Evolutionary conservation across 2,329 filamentous ascomycete genomes (phyloP), one percentile per base, ranked within the genome.

Genomic region (Fusarium cyanostomum): DNA sequence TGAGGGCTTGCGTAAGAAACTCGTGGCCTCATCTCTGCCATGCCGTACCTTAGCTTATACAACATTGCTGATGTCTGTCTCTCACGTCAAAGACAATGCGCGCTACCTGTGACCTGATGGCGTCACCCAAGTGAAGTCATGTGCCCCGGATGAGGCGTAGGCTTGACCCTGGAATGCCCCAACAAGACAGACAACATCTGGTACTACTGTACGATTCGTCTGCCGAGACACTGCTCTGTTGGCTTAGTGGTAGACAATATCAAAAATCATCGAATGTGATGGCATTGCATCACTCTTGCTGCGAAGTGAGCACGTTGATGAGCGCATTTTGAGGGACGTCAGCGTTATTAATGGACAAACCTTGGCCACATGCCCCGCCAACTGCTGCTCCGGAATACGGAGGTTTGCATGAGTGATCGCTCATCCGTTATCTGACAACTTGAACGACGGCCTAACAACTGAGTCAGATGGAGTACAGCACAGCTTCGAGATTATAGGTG

Each of bases 61-160:
- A 60, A 60, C 56, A 44, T 42, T 45, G 34, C 55, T 43, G 51
- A 37, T 59, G 50, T 37, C 52, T 54, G 50, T 52, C 42, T 49
- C 45, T 49, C 48, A 51, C 48, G 45, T 56, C 56, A 56, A 45
- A 45, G 44, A 56, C 43, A 55, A 53, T 52, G 38, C 59, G 42
- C 52, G 64, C 56, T 56, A 38, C 68, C 43, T 71, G 64, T 71
- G 64, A 70, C 66, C 64, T 31, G 31, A 71, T 71, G 69, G 69
- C 67, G 69, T 71, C 69, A 71, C 51, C 64, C 65, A 59, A 62
- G 55, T 68, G 52, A 71, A 66, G 69, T 71, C 69, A 71, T 69
- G 69, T 63, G 68, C 59, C 43, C 56, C 31, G 30, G 45, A 41
- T 49, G 50, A 44, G 46, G 39, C 45, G 52, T 64, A 42, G 56